Base-by-base conservation (phyloP, 148 eudicot genomes). In the Fallopia convolvulus region DNA sequence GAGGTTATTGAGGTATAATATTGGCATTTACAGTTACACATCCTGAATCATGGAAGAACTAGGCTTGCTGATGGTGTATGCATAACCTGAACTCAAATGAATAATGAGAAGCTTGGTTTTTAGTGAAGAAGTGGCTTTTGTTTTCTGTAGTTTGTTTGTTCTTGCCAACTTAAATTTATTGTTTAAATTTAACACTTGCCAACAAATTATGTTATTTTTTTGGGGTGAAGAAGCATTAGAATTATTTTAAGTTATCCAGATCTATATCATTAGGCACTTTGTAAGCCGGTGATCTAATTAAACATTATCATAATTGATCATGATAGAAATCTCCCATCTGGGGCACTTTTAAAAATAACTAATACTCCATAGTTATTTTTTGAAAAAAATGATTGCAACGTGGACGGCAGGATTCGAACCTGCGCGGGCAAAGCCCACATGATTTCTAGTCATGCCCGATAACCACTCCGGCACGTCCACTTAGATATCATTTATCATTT, bases 401-500 rank as follows among this genome's bases (percentile, higher is more conserved):
- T 85, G 87, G 82, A 83, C 88, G 87, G 90, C 87, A 88, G 90
- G 88, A 88, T 85, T 88, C 87, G 87, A 85, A 83, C 88, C 88
- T 88, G 87, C 90, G 90, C 87, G 88, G 88, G 88, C 87, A 82
- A 70, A 93, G 92, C 97, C 98, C 97, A 93, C 98, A 91, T 89
- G 93, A 91, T 93, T 93, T 91, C 97, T 91, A 93, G 98, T 89
- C 92, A 91, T 93, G 92, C 98, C 98, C 97, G 98, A 93, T 93
- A 93, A 93, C 98, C 98, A 91, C 98, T 91, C 98, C 92, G 96
- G 94, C 98, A 93, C 98, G 97, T 87, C 97, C 94, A 89, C 96
- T 50, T 46, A 14, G 2, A 0, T 78, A 36, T 6, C n/a, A 14
- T 1, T 15, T 36, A 1, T 33, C 39, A 26, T 11, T 63, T 63